Base-by-base conservation (phyloP, 225 moss, liverwort and hornwort genomes). In the Takakia lepidozioides region DNA sequence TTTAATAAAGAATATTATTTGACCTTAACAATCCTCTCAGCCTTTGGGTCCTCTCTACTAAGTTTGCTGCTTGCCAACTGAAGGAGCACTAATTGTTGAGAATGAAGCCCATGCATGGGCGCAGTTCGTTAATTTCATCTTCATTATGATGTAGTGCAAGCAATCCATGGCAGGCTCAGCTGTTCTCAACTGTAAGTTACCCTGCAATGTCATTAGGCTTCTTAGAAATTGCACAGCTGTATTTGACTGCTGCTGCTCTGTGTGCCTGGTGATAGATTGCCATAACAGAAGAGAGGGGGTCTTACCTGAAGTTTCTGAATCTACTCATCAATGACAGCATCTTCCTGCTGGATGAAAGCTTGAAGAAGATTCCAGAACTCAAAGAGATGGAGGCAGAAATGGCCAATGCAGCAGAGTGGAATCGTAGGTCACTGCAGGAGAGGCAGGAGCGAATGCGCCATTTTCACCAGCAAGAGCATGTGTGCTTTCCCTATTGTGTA, bases 271-370 rank as follows among this genome's bases (percentile, higher is more conserved):
- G 43, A 43, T 40, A 82, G 95, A 69, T 98, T 69, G 90, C 95
- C 18, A 40, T 75, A 43, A 77, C 56, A 48, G 95, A 98, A 67
- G 95, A 87, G 61, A 87, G 78, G 63, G 95, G 95, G 38, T 75
- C 95, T 0, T 98, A 98, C 60, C 69, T 98, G 71, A 90, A 82
- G 78, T 98, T 98, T 37, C 63, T 98, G 51, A 98, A 98, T 64
- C 69, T 98, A 56, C 73, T 98, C 40, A 90, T 90, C 42, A 98
- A 98, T 51, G 95, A 98, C 69, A 98, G 95, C 56, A 98, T 98
- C 55, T 98, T 98, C 55, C 82, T 98, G 53, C 75, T 98, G 46
- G 90, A 98, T 71, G 95, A 98, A 62, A 98, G 95, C 56, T 59
- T 98, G 27, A 98, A 98, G 67, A 98, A 85, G 67, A 83, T 98